Base-by-base conservation (phyloP, 2,329 filamentous ascomycete genomes). In the Penicillium sp. region DNA sequence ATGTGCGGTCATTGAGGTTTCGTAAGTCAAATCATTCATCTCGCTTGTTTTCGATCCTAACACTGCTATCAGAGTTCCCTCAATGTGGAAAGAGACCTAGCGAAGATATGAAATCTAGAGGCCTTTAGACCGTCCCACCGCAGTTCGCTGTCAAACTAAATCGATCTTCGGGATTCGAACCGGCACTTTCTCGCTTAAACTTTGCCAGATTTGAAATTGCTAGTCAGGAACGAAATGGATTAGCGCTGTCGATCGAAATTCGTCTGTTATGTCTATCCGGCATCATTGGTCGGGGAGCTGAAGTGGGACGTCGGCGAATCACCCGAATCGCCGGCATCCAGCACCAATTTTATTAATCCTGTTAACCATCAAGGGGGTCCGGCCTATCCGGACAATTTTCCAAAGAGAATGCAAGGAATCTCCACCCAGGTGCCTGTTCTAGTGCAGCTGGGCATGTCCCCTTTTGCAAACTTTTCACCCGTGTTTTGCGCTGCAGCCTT, bases 1-100 rank as follows among this genome's bases (percentile, higher is more conserved):
- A 22, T 81, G 77, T 31, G 84, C 84, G 1, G 83, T 87, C 1
- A 58, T 87, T 57, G 85, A 87, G 66, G 69, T 81, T 7, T 44
- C 51, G 55, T 64, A 24, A 59, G 60, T 63, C 31, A 9, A 7
- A 22, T 21, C 5, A 22, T 6, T 11, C 13, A 5, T 4, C n/a
- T 13, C 2, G 13, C 6, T 7, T n/a, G 6, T 3, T 36, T n/a
- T 6, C 24, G 8, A 13, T 7, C 18, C 16, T 8, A 24, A 2
- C 5, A 29, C 3, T 10, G 21, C 40, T 14, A 2, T 16, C 22
- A 62, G 59, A 6, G 59, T 62, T 21, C 59, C 59, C 5, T 60
- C 59, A 5, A 62, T 62, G 29, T 60, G 59, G 59, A 60, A 59
- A 22, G 59, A 61, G 10, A 51, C 22, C 2, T 57, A 54, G 38